Base-by-base conservation (phyloP, 495 filamentous ascomycete genomes). In the Cairneyella variabilis region DNA sequence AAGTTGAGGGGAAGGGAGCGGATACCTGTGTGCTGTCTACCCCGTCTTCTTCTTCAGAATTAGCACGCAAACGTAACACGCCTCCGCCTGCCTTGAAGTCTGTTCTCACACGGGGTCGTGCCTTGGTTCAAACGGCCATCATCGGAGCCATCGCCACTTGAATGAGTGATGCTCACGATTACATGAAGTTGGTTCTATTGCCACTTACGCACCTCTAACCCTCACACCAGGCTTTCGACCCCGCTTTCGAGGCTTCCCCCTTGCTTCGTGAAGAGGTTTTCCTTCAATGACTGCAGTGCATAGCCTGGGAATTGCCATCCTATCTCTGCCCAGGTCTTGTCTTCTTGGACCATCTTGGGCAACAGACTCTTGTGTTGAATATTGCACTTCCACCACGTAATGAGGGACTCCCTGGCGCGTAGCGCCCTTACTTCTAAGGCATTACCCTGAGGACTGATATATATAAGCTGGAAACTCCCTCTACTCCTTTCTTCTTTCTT, bases 261-360 rank as follows among this genome's bases (percentile, higher is more conserved):
- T 46, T 46, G 23, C 43, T 46, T 46, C 14, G 5, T 46, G 43
- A 46, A 46, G 23, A 46, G 30, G 43, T 46, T 46, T 25, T 46
- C 43, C 22, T 46, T 46, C 12, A 46, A 25, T 46, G 23, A 46
- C 43, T 3, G 21, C 14, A 46, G 22, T 28, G 21, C 30, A 16
- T 46, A 25, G 43, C 43, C 43, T 46, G 22, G 43, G 43, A 46
- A 46, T 27, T 46, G 43, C 43, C 43, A 25, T 16, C 21, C 43
- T 46, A 46, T 46, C 20, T 46, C 43, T 46, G 25, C 21, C 43
- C 43, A 46, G 43, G 43, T 46, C 43, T 46, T 8, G 22, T 46
- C 43, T 22, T 46, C 43, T 11, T 28, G 23, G 43, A 46, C 43
- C 43, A 46, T 46, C 43, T 46, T 46, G 43, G 43, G 22, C 22